These are phyloP conservation scores for Saccharomycopsis selenospora DNA, from an alignment of 805 yeast species.

Conservation along the genomic window DNA sequence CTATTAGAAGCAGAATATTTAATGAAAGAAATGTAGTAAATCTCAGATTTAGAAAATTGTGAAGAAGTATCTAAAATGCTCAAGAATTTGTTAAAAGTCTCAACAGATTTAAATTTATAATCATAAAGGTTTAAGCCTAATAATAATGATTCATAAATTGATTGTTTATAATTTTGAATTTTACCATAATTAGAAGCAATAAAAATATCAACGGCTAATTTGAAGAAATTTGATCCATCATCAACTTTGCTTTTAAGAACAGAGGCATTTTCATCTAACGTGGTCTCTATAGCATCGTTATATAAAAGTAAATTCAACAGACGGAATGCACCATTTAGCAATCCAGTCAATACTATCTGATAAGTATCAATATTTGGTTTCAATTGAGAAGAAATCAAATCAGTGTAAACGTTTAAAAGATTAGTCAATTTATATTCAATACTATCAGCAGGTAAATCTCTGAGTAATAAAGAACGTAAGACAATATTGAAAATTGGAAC, in stretches of 20 bases:
- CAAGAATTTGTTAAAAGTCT: conserved; percentile 15
- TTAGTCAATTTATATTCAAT: conserved; percentile 17
- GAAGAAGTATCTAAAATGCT: conserved; percentile 3
- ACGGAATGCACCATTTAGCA: conserved; percentile 17
- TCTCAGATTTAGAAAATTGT: conserved; percentile 8
- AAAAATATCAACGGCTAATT: conserved; percentile 19
- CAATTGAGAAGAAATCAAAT: conserved; percentile 16
- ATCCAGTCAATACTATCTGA: conserved; percentile 13
- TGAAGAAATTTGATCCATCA: conserved; percentile 18
- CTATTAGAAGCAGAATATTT: conserved; percentile 11
- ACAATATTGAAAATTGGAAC: conserved; percentile 16
- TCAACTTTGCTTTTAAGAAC: conserved; percentile 6
- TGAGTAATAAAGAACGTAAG: conserved; percentile 6
- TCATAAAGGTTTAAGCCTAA: conserved; percentile 16
- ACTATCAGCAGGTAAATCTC: conserved; percentile 18
- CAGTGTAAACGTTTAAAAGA: conserved; percentile 19
- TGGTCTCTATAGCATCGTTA: conserved; percentile 9
- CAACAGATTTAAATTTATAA: conserved; percentile 9
- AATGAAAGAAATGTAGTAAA: conserved; percentile 17
- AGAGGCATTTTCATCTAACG: conserved; percentile 15
- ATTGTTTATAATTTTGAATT: conserved; percentile 10
- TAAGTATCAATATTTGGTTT: conserved; percentile 16
- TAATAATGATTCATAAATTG: conserved; percentile 15
- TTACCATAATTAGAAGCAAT: conserved; percentile 17
- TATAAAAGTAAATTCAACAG: conserved; percentile 6